A percentile compares a stretch with the other conserved stretches of the same genome.
These are phyloP conservation scores for Mycena indigotica DNA, from an alignment of 768 basidiomycete genomes.

Conservation along the genomic window DNA sequence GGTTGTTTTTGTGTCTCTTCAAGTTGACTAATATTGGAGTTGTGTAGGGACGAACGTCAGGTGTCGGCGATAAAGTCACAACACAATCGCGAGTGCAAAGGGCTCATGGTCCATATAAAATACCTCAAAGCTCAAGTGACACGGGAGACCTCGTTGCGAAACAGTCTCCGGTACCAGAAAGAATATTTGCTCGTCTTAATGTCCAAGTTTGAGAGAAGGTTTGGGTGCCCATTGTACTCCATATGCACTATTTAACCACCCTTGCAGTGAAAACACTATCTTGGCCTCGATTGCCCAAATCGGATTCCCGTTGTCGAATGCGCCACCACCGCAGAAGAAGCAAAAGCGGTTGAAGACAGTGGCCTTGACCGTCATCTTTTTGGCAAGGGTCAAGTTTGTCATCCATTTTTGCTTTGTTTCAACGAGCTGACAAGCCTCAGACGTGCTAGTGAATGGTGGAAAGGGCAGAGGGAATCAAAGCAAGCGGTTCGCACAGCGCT, in stretches of 20 bases:
- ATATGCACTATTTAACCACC: conserved; percentile 2
- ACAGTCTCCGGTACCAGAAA: conserved; percentile 84
- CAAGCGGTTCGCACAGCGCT: conserved; percentile 65
- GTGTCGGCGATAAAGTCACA: conserved; percentile 57
- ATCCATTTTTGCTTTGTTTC: background rate
- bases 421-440: too few relatives aligned
- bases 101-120: conserved; percentile 84
- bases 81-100: conserved; percentile 88
- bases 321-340: conserved; percentile 41
- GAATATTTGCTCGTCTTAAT: conserved; percentile 80
- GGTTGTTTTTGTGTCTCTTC: background rate
- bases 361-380: conserved; percentile 63
- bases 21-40: conserved; percentile 7
- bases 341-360: conserved; percentile 57
- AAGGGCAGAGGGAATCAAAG: conserved; percentile 60
- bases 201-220: conserved; percentile 72
- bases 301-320: conserved; percentile 59
- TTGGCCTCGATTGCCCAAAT: conserved; percentile 75
- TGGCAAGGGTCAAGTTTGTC: conserved; percentile 63
- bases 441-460: conserved; percentile 64
- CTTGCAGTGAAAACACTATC: conserved; percentile 64
- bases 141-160: conserved; percentile 79
- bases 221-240: conserved; percentile 19
- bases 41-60: conserved; percentile 53
- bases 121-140: conserved; percentile 93